Conservation (phyloP, 768 basidiomycete genomes). For the Tulasnella sp. region DNA sequence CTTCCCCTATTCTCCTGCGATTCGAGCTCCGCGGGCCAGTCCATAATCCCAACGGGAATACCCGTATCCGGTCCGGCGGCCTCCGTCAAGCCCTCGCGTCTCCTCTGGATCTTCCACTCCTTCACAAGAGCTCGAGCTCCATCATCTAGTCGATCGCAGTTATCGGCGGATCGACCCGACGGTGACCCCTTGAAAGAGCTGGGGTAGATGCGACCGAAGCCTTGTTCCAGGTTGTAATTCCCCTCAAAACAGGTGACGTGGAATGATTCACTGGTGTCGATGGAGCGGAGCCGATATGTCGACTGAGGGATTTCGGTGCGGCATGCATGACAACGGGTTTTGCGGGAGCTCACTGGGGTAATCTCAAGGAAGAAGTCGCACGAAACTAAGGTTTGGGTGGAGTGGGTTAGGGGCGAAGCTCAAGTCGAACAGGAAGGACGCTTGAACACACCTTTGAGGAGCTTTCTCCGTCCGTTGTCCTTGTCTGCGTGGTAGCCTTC, state of each 20-base stretch:
- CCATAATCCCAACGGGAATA: neutral
- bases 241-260: constrained; percentile 20
- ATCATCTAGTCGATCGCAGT: constrained; percentile 13
- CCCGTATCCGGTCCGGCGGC: constrained; percentile 24
- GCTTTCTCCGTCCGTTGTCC: constrained; percentile 15
- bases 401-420: neutral
- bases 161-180: constrained; percentile 4
- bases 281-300: constrained; percentile 20
- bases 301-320: constrained; percentile 16
- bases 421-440: neutral
- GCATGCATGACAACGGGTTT: constrained; percentile 14
- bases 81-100: constrained; percentile 18
- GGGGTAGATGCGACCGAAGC: constrained; percentile 25
- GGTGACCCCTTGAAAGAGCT: neutral
- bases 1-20: neutral
- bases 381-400: constrained; percentile 10
- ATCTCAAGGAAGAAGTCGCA: constrained; percentile 22
- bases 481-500: constrained; percentile 27
- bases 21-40: neutral
- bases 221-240: constrained; percentile 22
- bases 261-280: constrained; percentile 10
- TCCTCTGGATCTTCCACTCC: constrained; percentile 16
- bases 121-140: constrained; percentile 20
- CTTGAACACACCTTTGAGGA: constrained; percentile 8
- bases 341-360: constrained; percentile 7